phyloP scores from a whole-genome alignment of 2,329 filamentous ascomycete species.

The Penicillium vulpinum region DNA sequence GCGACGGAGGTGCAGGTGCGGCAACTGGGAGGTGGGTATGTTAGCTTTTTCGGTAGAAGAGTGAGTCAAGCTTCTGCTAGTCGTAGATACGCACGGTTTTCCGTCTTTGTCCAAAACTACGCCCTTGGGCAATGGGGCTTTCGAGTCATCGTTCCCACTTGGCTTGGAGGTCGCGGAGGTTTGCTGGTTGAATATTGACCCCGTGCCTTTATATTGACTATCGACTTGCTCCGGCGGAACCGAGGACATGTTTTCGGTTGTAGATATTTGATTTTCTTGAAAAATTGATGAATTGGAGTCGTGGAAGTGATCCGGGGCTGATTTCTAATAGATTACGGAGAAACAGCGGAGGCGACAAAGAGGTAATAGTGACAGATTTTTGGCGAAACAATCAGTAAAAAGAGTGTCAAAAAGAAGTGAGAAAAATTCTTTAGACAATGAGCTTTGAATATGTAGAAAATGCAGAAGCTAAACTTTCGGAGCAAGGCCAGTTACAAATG shows the following conservation, averaged over 20 bases:
- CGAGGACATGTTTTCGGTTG: slow-evolving; percentile 16
- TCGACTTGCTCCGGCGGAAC: slow-evolving; percentile 25
- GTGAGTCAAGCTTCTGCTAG: neutral
- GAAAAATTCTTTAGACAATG: neutral
- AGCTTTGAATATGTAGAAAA: neutral
- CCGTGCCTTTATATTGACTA: slow-evolving; percentile 11
- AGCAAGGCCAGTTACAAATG: neutral
- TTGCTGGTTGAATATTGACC: slow-evolving; percentile 18
- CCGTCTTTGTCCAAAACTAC: slow-evolving; percentile 53
- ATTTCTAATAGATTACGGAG: slow-evolving; percentile 24
- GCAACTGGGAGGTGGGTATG: slow-evolving; percentile 37
- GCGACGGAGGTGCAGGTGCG: slow-evolving; percentile 51
- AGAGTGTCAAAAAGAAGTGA: neutral
- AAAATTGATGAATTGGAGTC: neutral
- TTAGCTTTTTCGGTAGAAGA: neutral
- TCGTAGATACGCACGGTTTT: slow-evolving; percentile 45
- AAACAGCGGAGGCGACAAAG: slow-evolving; percentile 3
- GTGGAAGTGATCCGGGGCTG: slow-evolving; percentile 1
- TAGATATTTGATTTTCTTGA: neutral
- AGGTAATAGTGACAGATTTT: neutral
- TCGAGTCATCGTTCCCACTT: slow-evolving; percentile 26
- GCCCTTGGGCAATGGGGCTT: slow-evolving; percentile 44
- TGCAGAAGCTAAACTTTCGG: neutral
- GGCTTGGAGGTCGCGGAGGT: slow-evolving; percentile 15
- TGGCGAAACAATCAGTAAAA: neutral